Base-by-base conservation (phyloP, 768 basidiomycete genomes). In the Russula griseocarnosa region DNA sequence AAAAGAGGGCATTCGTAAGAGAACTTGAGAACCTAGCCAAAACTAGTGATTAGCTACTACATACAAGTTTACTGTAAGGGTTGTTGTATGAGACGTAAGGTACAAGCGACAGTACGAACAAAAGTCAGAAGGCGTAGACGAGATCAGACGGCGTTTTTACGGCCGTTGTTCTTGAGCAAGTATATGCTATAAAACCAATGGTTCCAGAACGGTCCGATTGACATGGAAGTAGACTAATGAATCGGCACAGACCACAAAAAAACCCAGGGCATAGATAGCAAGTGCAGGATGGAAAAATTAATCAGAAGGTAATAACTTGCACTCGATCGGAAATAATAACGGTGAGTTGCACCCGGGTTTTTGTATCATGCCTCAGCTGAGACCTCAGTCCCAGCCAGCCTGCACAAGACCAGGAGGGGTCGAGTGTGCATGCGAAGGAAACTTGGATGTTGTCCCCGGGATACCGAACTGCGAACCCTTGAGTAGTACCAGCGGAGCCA, bases 361-460 rank as follows among this genome's bases (percentile, higher is more conserved):
- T 42, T 57, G 49, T 28, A 34, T 65, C 49, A 65, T 4, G 49
- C 32, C 46, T 66, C 64, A 13, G 30, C 50, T 52, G 64, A 67
- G 58, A 53, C 44, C 18, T 68, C 67, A 22, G 50, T 63, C 67
- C 67, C 67, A 68, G 9, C 61, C 65, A 5, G 65, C 67, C 20
- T 60, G 46, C 14, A 66, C 50, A 30, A 67, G 62, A 32, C 58
- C 47, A 26, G 60, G 58, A 32, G 67, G 49, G 16, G 58, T 47
- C 10, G 61, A 38, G 11, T 44, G 67, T 26, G 42, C 28, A 10
- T 53, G 61, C 18, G 66, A 55, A 5, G 67, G 30, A 34, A 62
- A 66, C 40, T 61, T 66, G 55, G 61, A 18, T 20, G 61, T 42
- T 26, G 54, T 28, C 30, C 61, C 61, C 3, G 65, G 32, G 22